These are phyloP conservation scores for Saccharomycopsis vini DNA, from an alignment of 805 yeast genomes.

Conservation along the genomic window DNA sequence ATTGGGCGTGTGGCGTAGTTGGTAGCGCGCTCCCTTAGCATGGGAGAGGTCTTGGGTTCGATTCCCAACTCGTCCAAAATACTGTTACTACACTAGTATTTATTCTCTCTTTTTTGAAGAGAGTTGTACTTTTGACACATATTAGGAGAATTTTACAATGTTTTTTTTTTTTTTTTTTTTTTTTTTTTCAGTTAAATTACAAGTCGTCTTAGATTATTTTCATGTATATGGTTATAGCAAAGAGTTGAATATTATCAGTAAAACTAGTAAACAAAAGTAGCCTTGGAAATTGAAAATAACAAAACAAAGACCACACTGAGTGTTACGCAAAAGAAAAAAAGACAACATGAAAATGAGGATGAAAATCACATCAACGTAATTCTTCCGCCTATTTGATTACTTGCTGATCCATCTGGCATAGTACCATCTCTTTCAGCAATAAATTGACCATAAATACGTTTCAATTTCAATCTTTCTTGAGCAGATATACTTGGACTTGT, in stretches of 20 bases:
- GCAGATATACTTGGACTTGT: conserved; percentile 86
- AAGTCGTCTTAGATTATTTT: too few species aligned
- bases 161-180: neutral
- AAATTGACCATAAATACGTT: conserved; percentile 60
- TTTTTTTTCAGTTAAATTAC: too few species aligned
- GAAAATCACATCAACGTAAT: conserved; percentile 61
- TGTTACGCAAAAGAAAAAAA: too few species aligned
- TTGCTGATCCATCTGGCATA: conserved; percentile 78
- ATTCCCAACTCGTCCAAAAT: conserved; percentile 20
- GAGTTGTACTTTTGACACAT: neutral
- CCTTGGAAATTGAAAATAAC: neutral
- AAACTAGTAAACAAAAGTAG: too few species aligned
- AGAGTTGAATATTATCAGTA: neutral
- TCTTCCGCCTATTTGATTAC: conserved; percentile 78
- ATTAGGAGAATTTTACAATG: too few species aligned
- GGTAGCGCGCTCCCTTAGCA: conserved; percentile 51
- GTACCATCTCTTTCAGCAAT: conserved; percentile 73
- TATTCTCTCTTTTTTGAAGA: too few species aligned
- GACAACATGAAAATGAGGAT: too few species aligned
- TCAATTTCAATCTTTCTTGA: conserved; percentile 56
- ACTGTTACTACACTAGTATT: too few species aligned
- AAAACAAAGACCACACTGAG: too few species aligned
- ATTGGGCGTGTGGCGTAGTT: conserved; percentile 82
- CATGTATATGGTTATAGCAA: too few species aligned
- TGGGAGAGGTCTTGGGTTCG: conserved; percentile 21